These are phyloP conservation scores for Dictyostelium brefeldianum DNA, from an alignment of 78 protist genomes.

Conservation along the genomic window DNA sequence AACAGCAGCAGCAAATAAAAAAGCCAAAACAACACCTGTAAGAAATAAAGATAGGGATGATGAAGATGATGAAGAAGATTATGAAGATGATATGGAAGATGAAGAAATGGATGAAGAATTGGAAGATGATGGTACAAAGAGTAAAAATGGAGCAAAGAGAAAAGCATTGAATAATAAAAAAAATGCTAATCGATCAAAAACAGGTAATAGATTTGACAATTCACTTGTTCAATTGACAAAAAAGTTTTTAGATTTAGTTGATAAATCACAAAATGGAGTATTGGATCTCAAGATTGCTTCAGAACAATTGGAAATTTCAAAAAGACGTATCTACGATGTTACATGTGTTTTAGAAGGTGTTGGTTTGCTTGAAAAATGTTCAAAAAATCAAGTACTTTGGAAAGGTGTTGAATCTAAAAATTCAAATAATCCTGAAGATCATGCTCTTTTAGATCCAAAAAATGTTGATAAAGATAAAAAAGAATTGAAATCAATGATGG, in stretches of 20 bases:
- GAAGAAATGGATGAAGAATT: not conserved
- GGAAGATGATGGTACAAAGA: not conserved
- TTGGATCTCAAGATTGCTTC: conserved; percentile 90
- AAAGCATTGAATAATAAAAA: not conserved
- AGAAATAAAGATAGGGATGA: not conserved
- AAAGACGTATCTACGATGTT: conserved; percentile 97
- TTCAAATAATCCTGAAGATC: not conserved
- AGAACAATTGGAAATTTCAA: conserved; percentile 85
- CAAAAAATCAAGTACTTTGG: conserved; percentile 96
- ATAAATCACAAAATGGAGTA: conserved; percentile 75
- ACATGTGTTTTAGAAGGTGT: conserved; percentile 97
- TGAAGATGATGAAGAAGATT: conserved; percentile 1
- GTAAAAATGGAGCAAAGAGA: too few species aligned
- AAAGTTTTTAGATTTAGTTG: conserved; percentile 71
- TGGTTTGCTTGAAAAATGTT: conserved; percentile 93
- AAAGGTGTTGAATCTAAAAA: conserved; percentile 40
- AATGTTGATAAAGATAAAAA: conserved; percentile 38
- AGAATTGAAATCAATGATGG: conserved; percentile 42
- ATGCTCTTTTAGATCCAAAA: conserved; percentile 31
- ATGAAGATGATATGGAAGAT: not conserved
- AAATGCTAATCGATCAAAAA: not conserved
- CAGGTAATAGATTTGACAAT: conserved; percentile 54
- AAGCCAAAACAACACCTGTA: not conserved
- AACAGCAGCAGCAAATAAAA: not conserved
- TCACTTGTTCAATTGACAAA: conserved; percentile 65